Conservation (phyloP, 805 yeast genomes). For the Hagleromyces aurorensis region DNA sequence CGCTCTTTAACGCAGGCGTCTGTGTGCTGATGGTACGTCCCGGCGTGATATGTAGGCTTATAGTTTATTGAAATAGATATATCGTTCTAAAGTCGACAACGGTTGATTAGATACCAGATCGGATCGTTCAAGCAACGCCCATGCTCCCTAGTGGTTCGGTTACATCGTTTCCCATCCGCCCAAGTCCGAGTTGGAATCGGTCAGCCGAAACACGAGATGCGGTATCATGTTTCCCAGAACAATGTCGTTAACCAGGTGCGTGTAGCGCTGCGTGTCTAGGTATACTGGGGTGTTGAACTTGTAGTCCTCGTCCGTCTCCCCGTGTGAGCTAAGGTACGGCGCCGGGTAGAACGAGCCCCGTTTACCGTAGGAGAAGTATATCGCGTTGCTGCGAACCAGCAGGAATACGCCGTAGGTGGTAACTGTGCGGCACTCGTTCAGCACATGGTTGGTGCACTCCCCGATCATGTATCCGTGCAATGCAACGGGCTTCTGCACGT, state of each 20-base stretch:
- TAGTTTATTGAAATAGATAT: constrained; percentile 2
- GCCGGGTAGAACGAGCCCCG: constrained; percentile 74
- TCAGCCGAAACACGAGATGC: constrained; percentile 65
- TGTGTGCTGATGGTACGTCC: neutral
- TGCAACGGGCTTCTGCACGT: constrained; percentile 50
- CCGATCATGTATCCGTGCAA: constrained; percentile 49
- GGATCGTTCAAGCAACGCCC: constrained; percentile 1
- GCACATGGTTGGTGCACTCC: constrained; percentile 69
- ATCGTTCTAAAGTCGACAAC: too few species aligned
- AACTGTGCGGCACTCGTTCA: constrained; percentile 43
- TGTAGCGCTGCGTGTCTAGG: constrained; percentile 54
- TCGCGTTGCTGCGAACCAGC: constrained; percentile 23
- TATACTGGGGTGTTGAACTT: constrained; percentile 66
- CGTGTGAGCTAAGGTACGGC: constrained; percentile 81
- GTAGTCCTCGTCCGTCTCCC: constrained; percentile 71
- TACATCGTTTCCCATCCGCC: constrained; percentile 85
- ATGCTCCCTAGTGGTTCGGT: neutral
- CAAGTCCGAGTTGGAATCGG: constrained; percentile 71
- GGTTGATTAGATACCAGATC: constrained; percentile 1
- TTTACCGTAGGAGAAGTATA: constrained; percentile 51
- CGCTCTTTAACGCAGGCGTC: constrained; percentile 4
- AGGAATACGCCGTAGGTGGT: constrained; percentile 24
- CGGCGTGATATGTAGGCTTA: neutral
- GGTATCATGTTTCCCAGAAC: constrained; percentile 79
- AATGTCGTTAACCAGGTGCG: constrained; percentile 52